phyloP scores from a whole-genome alignment of 371 early-diverging fungal species.

The Sporodiniella umbellata region DNA sequence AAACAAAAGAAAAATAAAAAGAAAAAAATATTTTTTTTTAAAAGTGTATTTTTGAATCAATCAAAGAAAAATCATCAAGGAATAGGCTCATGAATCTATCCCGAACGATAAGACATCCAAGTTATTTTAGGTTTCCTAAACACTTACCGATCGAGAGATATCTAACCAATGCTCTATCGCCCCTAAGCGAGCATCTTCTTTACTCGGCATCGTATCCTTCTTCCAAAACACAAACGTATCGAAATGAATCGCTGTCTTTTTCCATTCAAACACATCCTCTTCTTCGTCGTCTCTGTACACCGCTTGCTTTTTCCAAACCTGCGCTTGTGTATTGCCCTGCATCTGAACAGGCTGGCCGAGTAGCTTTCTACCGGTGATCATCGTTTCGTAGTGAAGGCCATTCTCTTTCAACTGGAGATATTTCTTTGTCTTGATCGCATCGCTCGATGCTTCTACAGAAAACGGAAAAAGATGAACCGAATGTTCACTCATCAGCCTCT shows the following conservation, averaged over 20 bases:
- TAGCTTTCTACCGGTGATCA: constrained; percentile 15
- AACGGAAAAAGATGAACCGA: constrained; percentile 20
- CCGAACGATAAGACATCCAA: neutral
- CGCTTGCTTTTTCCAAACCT: constrained; percentile 1
- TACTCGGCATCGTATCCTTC: constrained; percentile 17
- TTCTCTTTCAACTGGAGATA: constrained; percentile 12
- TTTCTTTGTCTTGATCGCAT: constrained; percentile 12
- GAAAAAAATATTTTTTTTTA: neutral
- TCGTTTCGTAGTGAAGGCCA: constrained; percentile 9
- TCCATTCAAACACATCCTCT: constrained; percentile 8
- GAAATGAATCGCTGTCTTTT: constrained; percentile 7
- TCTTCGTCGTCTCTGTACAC: constrained; percentile 6
- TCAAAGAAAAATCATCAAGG: no score
- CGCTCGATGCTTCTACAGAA: constrained; percentile 18
- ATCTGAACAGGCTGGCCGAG: constrained; percentile 9
- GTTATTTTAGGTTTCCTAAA: neutral
- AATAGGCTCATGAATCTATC: constrained; percentile 18
- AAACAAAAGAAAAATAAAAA: neutral
- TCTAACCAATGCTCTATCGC: constrained; percentile 18
- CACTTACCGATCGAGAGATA: constrained; percentile 16
- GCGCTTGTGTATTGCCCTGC: constrained; percentile 4
- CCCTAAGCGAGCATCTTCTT: constrained; percentile 12
- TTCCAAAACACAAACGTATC: constrained; percentile 24
- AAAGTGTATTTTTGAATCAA: no score
- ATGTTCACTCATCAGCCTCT: constrained; percentile 14